Evolutionary conservation across 768 basidiomycete genomes (phyloP).

Genomic region (Xerocomus potaroensis): DNA sequence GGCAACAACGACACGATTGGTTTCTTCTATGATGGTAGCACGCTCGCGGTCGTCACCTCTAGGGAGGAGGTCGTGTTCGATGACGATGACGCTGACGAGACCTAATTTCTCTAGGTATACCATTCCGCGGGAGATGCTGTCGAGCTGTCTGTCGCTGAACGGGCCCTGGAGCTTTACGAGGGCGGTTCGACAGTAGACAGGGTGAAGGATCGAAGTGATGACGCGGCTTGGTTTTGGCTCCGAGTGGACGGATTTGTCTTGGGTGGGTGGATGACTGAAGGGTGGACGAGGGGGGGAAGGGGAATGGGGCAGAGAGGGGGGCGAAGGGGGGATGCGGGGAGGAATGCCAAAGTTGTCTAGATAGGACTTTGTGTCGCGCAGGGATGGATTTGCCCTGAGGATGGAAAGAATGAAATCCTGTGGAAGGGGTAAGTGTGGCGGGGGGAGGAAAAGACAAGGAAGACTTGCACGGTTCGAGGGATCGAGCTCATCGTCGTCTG

Average conservation of each 20-base stretch:
- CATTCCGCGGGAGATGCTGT: conserved; percentile 90
- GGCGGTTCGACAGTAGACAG: conserved; percentile 79
- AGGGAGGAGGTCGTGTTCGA: conserved; percentile 78
- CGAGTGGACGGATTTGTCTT: conserved; percentile 18
- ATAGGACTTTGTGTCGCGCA: conserved; percentile 87
- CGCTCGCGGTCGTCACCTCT: conserved; percentile 71
- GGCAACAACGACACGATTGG: conserved; percentile 75
- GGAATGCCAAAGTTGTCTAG: conserved; percentile 85
- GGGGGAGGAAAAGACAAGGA: background rate
- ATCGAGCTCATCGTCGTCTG: conserved; percentile 24
- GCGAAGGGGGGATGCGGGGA: conserved; percentile 33
- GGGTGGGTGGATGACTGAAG: conserved; percentile 6
- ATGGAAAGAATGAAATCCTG: conserved; percentile 98
- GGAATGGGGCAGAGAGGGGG: conserved; percentile 20
- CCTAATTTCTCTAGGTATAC: conserved; percentile 96
- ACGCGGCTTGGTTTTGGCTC: conserved; percentile 45
- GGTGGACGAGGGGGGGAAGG: conserved; percentile 21
- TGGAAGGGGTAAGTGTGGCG: conserved; percentile 9
- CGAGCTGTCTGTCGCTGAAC: conserved; percentile 87
- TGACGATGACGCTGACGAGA: conserved; percentile 90
- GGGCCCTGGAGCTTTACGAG: conserved; percentile 97
- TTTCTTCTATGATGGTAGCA: conserved; percentile 64
- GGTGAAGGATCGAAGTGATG: conserved; percentile 76
- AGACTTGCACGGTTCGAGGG: conserved; percentile 48
- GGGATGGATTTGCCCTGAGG: conserved; percentile 86